A percentile compares a stretch with the other conserved stretches of the same genome.
Conservation (phyloP, 2,329 filamentous ascomycete genomes). For the Fusarium sp. region DNA sequence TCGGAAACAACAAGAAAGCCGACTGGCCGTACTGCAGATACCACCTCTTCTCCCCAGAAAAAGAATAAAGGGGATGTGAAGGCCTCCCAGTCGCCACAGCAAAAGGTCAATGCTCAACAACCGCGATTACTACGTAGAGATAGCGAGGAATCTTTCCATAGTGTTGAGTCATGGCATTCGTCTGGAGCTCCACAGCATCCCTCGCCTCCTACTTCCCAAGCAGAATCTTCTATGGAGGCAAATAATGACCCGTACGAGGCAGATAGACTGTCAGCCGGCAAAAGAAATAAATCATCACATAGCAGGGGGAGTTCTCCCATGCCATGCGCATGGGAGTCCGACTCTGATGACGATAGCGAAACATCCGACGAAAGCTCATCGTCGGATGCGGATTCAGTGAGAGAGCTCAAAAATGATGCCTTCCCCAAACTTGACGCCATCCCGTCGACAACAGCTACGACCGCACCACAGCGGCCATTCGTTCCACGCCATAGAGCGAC, state of each 20-base stretch:
- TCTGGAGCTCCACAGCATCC: constrained; percentile 49
- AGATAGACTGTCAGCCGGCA: neutral
- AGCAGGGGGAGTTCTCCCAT: constrained; percentile 17
- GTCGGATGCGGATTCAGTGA: constrained; percentile 26
- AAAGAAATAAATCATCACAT: constrained; percentile 3
- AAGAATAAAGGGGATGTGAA: neutral
- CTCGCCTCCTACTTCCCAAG: constrained; percentile 55
- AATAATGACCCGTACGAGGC: constrained; percentile 6
- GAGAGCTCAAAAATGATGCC: neutral
- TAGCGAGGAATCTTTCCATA: constrained; percentile 63
- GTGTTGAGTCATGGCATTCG: constrained; percentile 62
- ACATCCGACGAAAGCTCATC: constrained; percentile 42
- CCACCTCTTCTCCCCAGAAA: neutral
- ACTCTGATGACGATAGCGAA: constrained; percentile 36
- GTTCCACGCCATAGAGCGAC: constrained; percentile 37
- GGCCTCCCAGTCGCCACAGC: neutral
- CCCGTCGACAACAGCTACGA: neutral
- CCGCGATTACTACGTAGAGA: constrained; percentile 24
- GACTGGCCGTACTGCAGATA: neutral
- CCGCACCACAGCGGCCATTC: constrained; percentile 20
- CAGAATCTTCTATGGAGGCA: constrained; percentile 48
- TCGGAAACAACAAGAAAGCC: neutral
- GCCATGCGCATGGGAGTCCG: constrained; percentile 38
- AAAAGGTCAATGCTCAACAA: neutral
- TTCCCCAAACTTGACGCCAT: neutral